These are phyloP conservation scores for Chytridium lagenaria DNA, from an alignment of 371 early-diverging fungal genomes.

Conservation along the genomic window DNA sequence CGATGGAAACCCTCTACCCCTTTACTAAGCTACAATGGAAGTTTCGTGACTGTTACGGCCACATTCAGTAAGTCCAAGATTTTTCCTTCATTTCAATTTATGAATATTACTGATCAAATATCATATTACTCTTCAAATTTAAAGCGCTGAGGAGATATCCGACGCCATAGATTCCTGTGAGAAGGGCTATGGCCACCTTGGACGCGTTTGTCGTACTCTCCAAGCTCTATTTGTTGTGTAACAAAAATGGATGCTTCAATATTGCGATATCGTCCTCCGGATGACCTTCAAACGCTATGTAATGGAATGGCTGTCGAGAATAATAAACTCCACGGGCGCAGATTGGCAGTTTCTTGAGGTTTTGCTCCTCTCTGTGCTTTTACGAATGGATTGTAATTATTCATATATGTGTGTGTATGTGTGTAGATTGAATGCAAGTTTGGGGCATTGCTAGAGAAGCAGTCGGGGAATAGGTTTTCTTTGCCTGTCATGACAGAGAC, in stretches of 20 bases:
- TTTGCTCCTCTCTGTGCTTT: not conserved
- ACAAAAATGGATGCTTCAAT: conserved; percentile 20
- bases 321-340: conserved; percentile 14
- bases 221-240: not conserved
- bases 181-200: conserved; percentile 4
- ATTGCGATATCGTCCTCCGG: conserved; percentile 25
- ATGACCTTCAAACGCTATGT: conserved; percentile 27
- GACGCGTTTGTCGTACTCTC: not conserved
- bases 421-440: conserved; percentile 83
- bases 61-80: not conserved
- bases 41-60: not conserved
- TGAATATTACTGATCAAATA: not conserved
- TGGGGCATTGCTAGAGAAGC: conserved; percentile 72
- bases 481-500: conserved; percentile 72
- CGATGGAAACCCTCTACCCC: not conserved
- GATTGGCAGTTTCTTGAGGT: conserved; percentile 28
- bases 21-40: conserved; percentile 6
- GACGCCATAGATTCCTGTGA: conserved; percentile 4
- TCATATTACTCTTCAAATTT: not conserved
- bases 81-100: too few species aligned
- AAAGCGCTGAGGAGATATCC: not conserved
- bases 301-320: conserved; percentile 19
- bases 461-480: conserved; percentile 60
- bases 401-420: not conserved
- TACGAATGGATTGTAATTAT: not conserved